A percentile compares a stretch with the other conserved stretches of the same genome.
phyloP scores from a whole-genome alignment of 306 rosid species.

The Vicia sativa region DNA sequence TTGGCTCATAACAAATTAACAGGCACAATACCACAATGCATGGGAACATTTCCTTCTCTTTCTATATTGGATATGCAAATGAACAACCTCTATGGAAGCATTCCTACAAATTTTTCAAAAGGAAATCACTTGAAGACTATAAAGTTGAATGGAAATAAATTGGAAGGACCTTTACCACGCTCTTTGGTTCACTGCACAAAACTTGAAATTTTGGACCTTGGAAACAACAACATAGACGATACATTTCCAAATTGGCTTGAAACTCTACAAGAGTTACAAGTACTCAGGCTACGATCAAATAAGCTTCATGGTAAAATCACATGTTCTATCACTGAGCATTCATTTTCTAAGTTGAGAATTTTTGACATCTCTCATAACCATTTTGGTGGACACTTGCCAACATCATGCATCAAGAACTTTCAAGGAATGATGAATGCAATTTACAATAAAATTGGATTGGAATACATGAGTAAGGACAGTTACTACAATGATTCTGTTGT shows the following conservation, averaged over 20 bases:
- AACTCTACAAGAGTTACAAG: constrained; percentile 30
- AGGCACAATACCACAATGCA: constrained; percentile 38
- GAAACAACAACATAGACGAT: constrained; percentile 36
- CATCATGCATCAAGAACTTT: constrained; percentile 32
- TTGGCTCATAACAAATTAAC: constrained; percentile 34
- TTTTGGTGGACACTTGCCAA: constrained; percentile 42
- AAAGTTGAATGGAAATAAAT: constrained; percentile 40
- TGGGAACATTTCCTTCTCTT: constrained; percentile 10
- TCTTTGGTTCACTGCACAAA: constrained; percentile 22
- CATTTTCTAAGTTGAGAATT: constrained; percentile 40
- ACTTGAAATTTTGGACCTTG: constrained; percentile 45
- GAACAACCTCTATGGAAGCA: constrained; percentile 41
- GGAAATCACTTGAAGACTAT: constrained; percentile 10
- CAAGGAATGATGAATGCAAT: constrained; percentile 37
- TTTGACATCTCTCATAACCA: constrained; percentile 46
- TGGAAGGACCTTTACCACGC: constrained; percentile 41
- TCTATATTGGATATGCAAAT: constrained; percentile 30
- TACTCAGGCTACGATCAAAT: constrained; percentile 45
- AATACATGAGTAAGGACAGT: neutral
- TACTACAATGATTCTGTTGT: constrained; percentile 7
- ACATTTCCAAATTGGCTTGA: constrained; percentile 47
- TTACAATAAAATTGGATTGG: neutral
- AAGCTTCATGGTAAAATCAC: constrained; percentile 46
- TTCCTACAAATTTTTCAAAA: neutral
- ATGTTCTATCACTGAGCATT: neutral